Evolutionary conservation across 2,329 filamentous ascomycete species (phyloP).

Genomic region (Aspergillus fumigatiaffinis): DNA sequence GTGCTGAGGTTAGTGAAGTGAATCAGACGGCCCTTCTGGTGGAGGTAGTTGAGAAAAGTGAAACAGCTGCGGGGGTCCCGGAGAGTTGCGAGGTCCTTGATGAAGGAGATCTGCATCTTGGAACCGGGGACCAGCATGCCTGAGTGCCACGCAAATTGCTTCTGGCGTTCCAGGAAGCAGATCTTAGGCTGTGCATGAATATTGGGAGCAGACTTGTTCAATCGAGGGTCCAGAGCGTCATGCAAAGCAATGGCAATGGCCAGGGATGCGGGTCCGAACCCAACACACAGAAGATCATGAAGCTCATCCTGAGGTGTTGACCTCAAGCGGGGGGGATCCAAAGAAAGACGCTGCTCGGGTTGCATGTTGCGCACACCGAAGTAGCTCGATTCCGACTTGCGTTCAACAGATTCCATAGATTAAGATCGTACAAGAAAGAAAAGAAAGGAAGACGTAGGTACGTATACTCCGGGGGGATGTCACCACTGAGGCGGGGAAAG

Average conservation of each 20-base stretch:
- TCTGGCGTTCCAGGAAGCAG: slow-evolving; percentile 82
- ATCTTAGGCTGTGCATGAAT: slow-evolving; percentile 59
- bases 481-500: slow-evolving; percentile 7
- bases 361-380: slow-evolving; percentile 21
- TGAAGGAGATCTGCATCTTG: slow-evolving; percentile 96
- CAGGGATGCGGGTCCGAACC: slow-evolving; percentile 88
- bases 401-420: slow-evolving; percentile 19
- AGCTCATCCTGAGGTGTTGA: slow-evolving; percentile 59
- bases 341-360: slow-evolving; percentile 15
- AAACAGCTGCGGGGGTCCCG: slow-evolving; percentile 85
- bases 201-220: slow-evolving; percentile 38
- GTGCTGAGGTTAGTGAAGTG: slow-evolving; percentile 89
- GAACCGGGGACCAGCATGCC: slow-evolving; percentile 92
- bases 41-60: slow-evolving; percentile 93
- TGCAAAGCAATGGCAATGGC: slow-evolving; percentile 85
- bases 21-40: slow-evolving; percentile 73
- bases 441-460: neutral
- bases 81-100: slow-evolving; percentile 91
- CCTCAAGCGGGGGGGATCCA: slow-evolving; percentile 44
- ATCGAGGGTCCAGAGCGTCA: slow-evolving; percentile 60
- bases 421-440: slow-evolving; percentile 2
- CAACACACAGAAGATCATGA: slow-evolving; percentile 83
- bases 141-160: slow-evolving; percentile 82
- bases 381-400: slow-evolving; percentile 25
- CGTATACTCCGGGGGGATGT: neutral